These are phyloP conservation scores for Aotearoamyces nothofagi DNA, from an alignment of 2,329 filamentous ascomycete species.

Conservation along the genomic window DNA sequence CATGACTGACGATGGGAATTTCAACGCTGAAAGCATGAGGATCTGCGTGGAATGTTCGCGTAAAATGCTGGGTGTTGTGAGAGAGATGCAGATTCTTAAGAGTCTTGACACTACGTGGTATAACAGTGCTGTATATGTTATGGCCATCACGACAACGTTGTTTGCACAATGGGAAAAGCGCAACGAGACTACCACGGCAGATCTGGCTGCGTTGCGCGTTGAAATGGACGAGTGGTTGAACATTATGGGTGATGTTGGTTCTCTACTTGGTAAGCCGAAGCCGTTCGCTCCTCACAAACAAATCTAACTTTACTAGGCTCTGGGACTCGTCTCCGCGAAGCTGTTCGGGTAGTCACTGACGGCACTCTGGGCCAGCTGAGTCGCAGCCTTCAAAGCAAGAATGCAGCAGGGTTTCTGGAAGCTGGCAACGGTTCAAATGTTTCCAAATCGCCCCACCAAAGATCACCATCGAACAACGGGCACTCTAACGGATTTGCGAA, in stretches of 20 bases:
- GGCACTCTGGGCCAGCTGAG: constrained; percentile 30
- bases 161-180: constrained; percentile 55
- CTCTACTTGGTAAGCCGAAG: constrained; percentile 42
- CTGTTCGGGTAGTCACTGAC: constrained; percentile 31
- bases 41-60: constrained; percentile 52
- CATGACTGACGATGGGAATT: constrained; percentile 33
- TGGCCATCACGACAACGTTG: constrained; percentile 58
- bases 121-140: constrained; percentile 54
- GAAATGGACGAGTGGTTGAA: constrained; percentile 59
- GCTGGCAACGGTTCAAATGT: constrained; percentile 1
- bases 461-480: constrained; percentile 2
- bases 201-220: constrained; percentile 41
- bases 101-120: constrained; percentile 69
- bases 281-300: neutral
- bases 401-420: constrained; percentile 18
- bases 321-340: constrained; percentile 28
- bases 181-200: constrained; percentile 38
- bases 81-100: constrained; percentile 44
- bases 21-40: constrained; percentile 45
- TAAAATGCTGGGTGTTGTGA: constrained; percentile 45
- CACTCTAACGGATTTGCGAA: constrained; percentile 5
- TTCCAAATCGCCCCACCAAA: constrained; percentile 1
- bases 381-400: constrained; percentile 23
- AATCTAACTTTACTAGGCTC: constrained; percentile 22
- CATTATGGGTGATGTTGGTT: constrained; percentile 51